Percentiles rank a stretch among this genome's conserved stretches.
Evolutionary conservation across 208 protist genomes (phyloP).

Genomic region (Leishmania major): DNA sequence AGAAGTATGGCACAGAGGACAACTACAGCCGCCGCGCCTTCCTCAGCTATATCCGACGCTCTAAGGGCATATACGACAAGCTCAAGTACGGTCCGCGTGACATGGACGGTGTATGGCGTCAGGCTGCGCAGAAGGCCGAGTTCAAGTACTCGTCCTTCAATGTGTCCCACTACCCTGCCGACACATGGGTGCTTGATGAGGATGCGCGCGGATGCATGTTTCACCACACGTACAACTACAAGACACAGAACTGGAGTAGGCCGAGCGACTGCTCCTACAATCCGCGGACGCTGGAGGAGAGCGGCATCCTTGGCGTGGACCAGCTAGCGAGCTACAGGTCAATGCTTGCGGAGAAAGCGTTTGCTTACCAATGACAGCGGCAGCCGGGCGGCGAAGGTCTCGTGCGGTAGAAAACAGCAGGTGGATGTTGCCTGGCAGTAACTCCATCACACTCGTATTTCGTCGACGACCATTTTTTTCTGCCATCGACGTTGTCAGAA

Average conservation of each 20-base stretch:
- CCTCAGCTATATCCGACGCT: slow-evolving; percentile 4
- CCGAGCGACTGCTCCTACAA: slow-evolving; percentile 17
- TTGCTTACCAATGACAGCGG: too few species aligned
- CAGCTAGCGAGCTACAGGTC: slow-evolving; percentile 14
- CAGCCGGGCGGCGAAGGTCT: too few species aligned
- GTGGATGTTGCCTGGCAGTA: too few species aligned
- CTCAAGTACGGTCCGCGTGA: slow-evolving; percentile 28
- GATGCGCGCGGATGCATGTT: slow-evolving; percentile 22
- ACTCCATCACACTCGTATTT: too few species aligned
- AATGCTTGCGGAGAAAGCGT: too few species aligned
- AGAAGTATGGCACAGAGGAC: slow-evolving; percentile 27
- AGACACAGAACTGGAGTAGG: neutral
- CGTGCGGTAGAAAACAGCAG: too few species aligned
- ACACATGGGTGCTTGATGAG: slow-evolving; percentile 40
- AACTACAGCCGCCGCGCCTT: slow-evolving; percentile 32
- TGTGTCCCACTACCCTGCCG: slow-evolving; percentile 24
- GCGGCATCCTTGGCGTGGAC: slow-evolving; percentile 26
- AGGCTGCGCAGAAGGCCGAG: slow-evolving; percentile 9
- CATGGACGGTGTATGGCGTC: slow-evolving; percentile 9
- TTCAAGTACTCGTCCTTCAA: slow-evolving; percentile 26
- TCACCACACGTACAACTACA: slow-evolving; percentile 26
- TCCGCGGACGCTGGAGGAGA: slow-evolving; percentile 11
- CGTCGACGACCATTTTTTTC: too few species aligned
- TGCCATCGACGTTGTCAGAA: too few species aligned
- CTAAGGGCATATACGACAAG: slow-evolving; percentile 12